Conservation (phyloP, 495 filamentous ascomycete genomes). For the Elaphomyces granulatus region DNA sequence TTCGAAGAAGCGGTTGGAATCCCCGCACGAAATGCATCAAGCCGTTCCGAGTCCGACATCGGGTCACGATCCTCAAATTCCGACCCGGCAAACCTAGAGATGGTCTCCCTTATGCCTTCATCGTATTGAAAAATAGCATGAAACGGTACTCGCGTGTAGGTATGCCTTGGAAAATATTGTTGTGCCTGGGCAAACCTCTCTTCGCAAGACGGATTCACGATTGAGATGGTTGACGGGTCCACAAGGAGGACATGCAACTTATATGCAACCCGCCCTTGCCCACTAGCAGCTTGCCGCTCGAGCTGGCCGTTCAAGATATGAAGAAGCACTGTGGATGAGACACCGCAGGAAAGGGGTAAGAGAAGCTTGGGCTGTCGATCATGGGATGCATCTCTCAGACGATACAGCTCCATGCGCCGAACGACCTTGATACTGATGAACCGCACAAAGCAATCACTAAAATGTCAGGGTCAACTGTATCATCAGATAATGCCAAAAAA, state of each 20-base stretch:
- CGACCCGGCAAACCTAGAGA: slow-evolving; percentile 16
- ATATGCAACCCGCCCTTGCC: slow-evolving; percentile 44
- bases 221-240: slow-evolving; percentile 34
- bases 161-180: slow-evolving; percentile 43
- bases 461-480: slow-evolving; percentile 1
- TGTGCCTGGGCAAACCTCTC: slow-evolving; percentile 25
- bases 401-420: slow-evolving; percentile 61
- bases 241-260: slow-evolving; percentile 53
- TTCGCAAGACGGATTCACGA: slow-evolving; percentile 12
- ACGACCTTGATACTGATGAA: slow-evolving; percentile 64
- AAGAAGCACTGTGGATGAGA: slow-evolving; percentile 65
- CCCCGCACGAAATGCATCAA: slow-evolving; percentile 39
- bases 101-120: slow-evolving; percentile 17
- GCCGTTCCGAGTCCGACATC: slow-evolving; percentile 23
- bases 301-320: slow-evolving; percentile 60
- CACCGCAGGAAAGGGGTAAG: slow-evolving; percentile 68
- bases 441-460: slow-evolving; percentile 58
- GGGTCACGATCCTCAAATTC: slow-evolving; percentile 18
- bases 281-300: slow-evolving; percentile 39
- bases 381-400: slow-evolving; percentile 19
- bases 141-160: slow-evolving; percentile 39
- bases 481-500: not conserved
- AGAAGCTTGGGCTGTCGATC: slow-evolving; percentile 42
- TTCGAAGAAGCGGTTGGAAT: slow-evolving; percentile 60
- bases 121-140: slow-evolving; percentile 39